Evolutionary conservation across 495 filamentous ascomycete genomes (phyloP).

Genomic region (Aspergillus taichungensis): DNA sequence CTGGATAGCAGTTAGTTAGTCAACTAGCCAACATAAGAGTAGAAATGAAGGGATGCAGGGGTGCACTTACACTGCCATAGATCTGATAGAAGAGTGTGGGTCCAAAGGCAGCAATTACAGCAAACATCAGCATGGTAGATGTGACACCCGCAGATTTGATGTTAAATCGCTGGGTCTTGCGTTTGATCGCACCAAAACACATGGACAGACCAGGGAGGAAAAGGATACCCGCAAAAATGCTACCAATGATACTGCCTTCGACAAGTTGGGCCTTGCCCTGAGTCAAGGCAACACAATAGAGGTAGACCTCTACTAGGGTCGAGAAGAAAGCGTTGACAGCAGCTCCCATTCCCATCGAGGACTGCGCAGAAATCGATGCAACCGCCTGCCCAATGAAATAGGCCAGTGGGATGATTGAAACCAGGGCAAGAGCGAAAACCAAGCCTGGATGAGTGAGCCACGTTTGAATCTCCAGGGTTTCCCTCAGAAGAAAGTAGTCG

Average conservation of each 20-base stretch:
- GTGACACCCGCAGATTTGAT: conserved; percentile 94
- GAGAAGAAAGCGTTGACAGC: conserved; percentile 99
- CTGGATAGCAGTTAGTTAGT: conserved; percentile 30
- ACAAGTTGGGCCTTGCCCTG: conserved; percentile 90
- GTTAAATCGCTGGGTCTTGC: conserved; percentile 98
- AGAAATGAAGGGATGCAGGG: background rate
- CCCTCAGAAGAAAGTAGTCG: conserved; percentile 73
- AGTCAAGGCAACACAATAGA: conserved; percentile 90
- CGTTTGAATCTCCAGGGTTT: conserved; percentile 55
- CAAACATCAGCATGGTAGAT: conserved; percentile 96
- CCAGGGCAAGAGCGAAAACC: conserved; percentile 73
- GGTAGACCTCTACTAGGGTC: conserved; percentile 96
- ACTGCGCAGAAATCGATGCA: conserved; percentile 97
- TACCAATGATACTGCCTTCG: conserved; percentile 93
- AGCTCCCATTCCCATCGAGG: conserved; percentile 98
- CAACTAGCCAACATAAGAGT: conserved; percentile 12
- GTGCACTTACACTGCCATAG: conserved; percentile 72
- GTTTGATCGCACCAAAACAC: conserved; percentile 96
- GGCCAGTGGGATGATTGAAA: conserved; percentile 93
- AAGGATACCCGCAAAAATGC: conserved; percentile 93
- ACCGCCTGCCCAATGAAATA: conserved; percentile 99
- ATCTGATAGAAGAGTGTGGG: conserved; percentile 99
- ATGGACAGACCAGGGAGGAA: conserved; percentile 96
- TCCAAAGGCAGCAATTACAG: conserved; percentile 92
- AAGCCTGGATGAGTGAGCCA: conserved; percentile 71